These are phyloP conservation scores for Flagelloscypha sp. DNA, from an alignment of 768 basidiomycete genomes.

Conservation along the genomic window DNA sequence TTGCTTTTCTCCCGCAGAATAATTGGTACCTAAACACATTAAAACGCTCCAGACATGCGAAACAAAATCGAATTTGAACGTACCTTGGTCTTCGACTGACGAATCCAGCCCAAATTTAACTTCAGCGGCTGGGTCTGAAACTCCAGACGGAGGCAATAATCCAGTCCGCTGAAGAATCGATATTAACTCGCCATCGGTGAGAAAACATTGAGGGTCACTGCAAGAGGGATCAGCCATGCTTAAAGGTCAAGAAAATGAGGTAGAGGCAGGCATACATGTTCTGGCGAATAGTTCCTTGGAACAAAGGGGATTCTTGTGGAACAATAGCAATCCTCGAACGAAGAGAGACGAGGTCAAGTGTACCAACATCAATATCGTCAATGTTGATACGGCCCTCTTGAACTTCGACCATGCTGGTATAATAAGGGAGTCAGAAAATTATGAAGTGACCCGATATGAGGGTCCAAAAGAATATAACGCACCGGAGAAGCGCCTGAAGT, in stretches of 20 bases:
- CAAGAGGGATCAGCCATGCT: no score
- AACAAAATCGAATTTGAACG: no score
- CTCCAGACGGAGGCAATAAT: slow-evolving; percentile 45
- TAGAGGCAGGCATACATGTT: slow-evolving; percentile 26
- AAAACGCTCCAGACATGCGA: no score
- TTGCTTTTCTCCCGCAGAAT: slow-evolving; percentile 62
- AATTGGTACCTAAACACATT: slow-evolving; percentile 44
- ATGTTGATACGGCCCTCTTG: slow-evolving; percentile 48
- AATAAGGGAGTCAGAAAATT: not conserved
- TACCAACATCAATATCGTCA: slow-evolving; percentile 44
- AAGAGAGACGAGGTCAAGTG: slow-evolving; percentile 47
- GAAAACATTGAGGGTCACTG: slow-evolving; percentile 47
- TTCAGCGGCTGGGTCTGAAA: slow-evolving; percentile 36
- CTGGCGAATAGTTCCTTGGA: slow-evolving; percentile 40
- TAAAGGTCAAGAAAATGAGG: not conserved
- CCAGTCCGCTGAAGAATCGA: slow-evolving; percentile 52
- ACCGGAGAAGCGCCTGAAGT: slow-evolving; percentile 51
- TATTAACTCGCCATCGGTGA: slow-evolving; percentile 55
- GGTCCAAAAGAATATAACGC: no score
- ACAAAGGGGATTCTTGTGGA: slow-evolving; percentile 57
- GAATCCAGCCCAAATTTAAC: slow-evolving; percentile 65
- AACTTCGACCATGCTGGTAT: slow-evolving; percentile 49
- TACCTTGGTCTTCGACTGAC: slow-evolving; percentile 55
- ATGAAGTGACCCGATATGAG: slow-evolving; percentile 1
- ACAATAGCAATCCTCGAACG: slow-evolving; percentile 56